A percentile compares a stretch with the other conserved stretches of the same genome.
Evolutionary conservation across 768 basidiomycete species (phyloP).

Genomic region (Dioszegia aurantiaca): DNA sequence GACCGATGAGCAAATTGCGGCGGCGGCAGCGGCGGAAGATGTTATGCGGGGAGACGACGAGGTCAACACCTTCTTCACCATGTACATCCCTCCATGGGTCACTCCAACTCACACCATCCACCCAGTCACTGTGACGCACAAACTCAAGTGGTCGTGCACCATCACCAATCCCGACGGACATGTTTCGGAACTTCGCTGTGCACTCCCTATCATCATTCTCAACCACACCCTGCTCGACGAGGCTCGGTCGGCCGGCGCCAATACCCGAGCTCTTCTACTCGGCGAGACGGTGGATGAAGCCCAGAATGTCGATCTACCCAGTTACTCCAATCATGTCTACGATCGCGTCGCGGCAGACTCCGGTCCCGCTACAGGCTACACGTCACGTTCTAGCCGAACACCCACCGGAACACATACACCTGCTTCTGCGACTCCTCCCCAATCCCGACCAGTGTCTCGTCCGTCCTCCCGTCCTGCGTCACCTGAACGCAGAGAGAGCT

Average conservation of each 20-base stretch:
- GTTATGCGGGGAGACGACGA: constrained; percentile 49
- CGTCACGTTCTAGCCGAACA: constrained; percentile 26
- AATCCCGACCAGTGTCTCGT: constrained; percentile 32
- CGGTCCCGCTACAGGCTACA: constrained; percentile 26
- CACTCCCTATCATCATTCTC: constrained; percentile 81
- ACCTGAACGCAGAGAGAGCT: constrained; percentile 15
- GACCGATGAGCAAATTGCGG: constrained; percentile 11
- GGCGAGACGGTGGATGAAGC: constrained; percentile 57
- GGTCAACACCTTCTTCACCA: constrained; percentile 60
- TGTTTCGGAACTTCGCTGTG: constrained; percentile 89
- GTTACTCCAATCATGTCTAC: constrained; percentile 81
- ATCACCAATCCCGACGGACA: constrained; percentile 87
- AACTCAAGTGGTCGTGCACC: constrained; percentile 64
- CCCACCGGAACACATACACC: constrained; percentile 30
- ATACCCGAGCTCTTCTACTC: constrained; percentile 71
- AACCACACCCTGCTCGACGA: constrained; percentile 71
- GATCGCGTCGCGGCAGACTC: constrained; percentile 67
- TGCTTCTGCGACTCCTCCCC: constrained; percentile 35
- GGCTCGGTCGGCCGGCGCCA: constrained; percentile 66
- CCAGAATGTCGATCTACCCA: constrained; percentile 74
- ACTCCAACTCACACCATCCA: constrained; percentile 73
- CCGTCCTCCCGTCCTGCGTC: constrained; percentile 32
- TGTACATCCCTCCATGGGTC: constrained; percentile 62
- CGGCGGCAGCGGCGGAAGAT: constrained; percentile 23
- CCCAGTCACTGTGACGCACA: constrained; percentile 71